Percentiles rank a stretch among this genome's conserved stretches.
phyloP scores from a whole-genome alignment of 371 early-diverging fungal species.

The Mucor velutinosus region DNA sequence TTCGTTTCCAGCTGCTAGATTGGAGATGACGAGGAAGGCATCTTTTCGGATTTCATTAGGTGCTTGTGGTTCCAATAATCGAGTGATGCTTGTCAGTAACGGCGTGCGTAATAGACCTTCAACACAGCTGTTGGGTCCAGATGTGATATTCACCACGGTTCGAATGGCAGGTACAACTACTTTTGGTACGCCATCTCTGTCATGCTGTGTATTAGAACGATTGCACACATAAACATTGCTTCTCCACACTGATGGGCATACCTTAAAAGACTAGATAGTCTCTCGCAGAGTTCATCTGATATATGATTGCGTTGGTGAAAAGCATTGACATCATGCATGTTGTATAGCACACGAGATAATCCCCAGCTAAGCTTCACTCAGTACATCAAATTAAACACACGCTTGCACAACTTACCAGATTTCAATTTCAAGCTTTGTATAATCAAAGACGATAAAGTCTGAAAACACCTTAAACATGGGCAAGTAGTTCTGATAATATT shows the following conservation, averaged over 20 bases:
- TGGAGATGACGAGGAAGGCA: conserved; percentile 55
- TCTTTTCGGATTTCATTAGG: conserved; percentile 43
- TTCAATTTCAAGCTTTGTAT: conserved; percentile 50
- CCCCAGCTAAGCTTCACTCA: conserved; percentile 47
- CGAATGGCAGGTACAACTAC: conserved; percentile 38
- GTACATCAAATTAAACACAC: neutral
- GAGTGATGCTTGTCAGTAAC: conserved; percentile 25
- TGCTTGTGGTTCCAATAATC: conserved; percentile 23
- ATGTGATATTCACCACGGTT: conserved; percentile 58
- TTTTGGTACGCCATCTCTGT: conserved; percentile 11
- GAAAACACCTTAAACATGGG: conserved; percentile 53
- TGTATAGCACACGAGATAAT: conserved; percentile 58
- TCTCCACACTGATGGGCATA: neutral
- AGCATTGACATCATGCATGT: conserved; percentile 50
- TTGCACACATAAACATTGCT: neutral
- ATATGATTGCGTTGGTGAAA: conserved; percentile 29
- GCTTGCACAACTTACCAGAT: conserved; percentile 42
- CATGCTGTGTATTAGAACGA: neutral
- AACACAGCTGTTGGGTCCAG: conserved; percentile 51
- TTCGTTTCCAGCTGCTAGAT: conserved; percentile 54
- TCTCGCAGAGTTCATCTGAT: conserved; percentile 21
- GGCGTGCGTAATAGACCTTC: conserved; percentile 43
- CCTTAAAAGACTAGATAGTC: conserved; percentile 33
- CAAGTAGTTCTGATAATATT: conserved; percentile 40
- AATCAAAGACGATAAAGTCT: conserved; percentile 51